A percentile compares a stretch with the other conserved stretches of the same genome.
Conservation (phyloP, 1,139 yeast genomes). For the Protomyces pachydermus region DNA sequence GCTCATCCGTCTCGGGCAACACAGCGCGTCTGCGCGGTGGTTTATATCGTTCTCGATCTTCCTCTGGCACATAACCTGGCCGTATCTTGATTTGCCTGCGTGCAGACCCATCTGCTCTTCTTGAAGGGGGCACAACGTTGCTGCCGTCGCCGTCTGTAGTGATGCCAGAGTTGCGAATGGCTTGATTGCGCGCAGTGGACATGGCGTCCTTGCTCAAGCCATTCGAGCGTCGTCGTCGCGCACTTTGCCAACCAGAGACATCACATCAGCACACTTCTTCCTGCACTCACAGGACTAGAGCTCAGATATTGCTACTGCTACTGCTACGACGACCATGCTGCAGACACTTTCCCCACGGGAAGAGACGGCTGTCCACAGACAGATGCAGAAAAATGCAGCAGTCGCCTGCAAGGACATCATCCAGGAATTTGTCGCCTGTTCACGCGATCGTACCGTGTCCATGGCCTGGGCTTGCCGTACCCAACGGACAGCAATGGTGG, state of each 20-base stretch:
- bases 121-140: slow-evolving; percentile 32
- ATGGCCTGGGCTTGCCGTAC: slow-evolving; percentile 24
- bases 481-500: slow-evolving; percentile 14
- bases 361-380: slow-evolving; percentile 20
- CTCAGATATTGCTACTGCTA: background rate
- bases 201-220: background rate
- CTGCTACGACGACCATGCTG: background rate
- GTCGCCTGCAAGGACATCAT: slow-evolving; percentile 11
- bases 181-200: background rate
- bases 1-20: background rate
- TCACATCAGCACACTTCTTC: background rate
- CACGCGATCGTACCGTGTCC: slow-evolving; percentile 12
- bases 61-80: slow-evolving; percentile 43
- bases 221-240: background rate
- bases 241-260: background rate
- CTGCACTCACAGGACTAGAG: background rate
- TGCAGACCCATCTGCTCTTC: slow-evolving; percentile 43
- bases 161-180: slow-evolving; percentile 29
- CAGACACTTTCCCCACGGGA: slow-evolving; percentile 20
- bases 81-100: slow-evolving; percentile 40
- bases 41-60: slow-evolving; percentile 40
- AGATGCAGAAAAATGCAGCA: slow-evolving; percentile 22
- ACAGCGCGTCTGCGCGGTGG: slow-evolving; percentile 12
- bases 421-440: slow-evolving; percentile 14
- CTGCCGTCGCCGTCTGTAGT: slow-evolving; percentile 23